A percentile compares a stretch with the other conserved stretches of the same genome.
Conservation (phyloP, 768 basidiomycete species). For the Clitopilus passeckerianus region DNA sequence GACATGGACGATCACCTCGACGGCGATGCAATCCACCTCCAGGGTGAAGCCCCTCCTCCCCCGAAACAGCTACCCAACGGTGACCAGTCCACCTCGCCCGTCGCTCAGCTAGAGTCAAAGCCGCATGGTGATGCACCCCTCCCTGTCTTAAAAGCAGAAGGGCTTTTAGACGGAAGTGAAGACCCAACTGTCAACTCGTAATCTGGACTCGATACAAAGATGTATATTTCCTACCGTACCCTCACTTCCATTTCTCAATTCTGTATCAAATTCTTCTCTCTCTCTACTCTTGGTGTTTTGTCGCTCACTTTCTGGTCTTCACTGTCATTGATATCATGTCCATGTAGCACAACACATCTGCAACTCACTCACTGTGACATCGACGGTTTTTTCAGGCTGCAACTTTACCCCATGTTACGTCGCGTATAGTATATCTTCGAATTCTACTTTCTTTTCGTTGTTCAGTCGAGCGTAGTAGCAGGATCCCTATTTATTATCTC, state of each 20-base stretch:
- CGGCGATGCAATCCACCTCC: constrained; percentile 11
- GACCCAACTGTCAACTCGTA: constrained; percentile 38
- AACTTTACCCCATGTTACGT: constrained; percentile 1
- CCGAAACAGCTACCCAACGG: constrained; percentile 43
- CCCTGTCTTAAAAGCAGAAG: constrained; percentile 53
- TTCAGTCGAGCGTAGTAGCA: background rate
- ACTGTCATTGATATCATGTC: constrained; percentile 20
- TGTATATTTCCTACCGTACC: constrained; percentile 12
- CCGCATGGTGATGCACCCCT: constrained; percentile 53
- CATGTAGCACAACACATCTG: constrained; percentile 23
- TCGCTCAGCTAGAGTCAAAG: constrained; percentile 42
- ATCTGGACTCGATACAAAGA: constrained; percentile 8
- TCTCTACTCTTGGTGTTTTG: constrained; percentile 13
- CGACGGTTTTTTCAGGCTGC: constrained; percentile 8
- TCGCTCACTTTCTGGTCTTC: constrained; percentile 20
- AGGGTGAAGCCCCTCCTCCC: constrained; percentile 44
- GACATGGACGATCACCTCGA: constrained; percentile 14
- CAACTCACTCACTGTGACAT: constrained; percentile 15
- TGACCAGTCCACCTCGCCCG: constrained; percentile 30
- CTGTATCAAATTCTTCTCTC: constrained; percentile 12
- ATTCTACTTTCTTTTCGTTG: background rate
- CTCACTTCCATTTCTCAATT: constrained; percentile 9
- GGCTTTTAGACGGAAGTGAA: constrained; percentile 63
- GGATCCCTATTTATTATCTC: background rate
- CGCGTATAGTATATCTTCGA: background rate